Base-by-base conservation (phyloP, 208 protist species). In the Trypanosoma grayi region DNA sequence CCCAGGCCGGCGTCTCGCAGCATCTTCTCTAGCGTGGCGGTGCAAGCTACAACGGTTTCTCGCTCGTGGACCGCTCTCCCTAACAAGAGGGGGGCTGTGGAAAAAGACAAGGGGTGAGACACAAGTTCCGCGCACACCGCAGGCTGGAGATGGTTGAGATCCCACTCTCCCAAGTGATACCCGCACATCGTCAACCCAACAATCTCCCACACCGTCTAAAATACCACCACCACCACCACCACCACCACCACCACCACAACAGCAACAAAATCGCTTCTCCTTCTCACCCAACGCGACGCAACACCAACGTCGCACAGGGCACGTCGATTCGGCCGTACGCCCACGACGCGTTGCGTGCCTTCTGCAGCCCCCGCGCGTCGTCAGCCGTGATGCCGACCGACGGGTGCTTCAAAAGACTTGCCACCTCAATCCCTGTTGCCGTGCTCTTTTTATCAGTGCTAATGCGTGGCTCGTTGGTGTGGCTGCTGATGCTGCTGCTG, bases 381-480 rank as follows among this genome's bases (percentile, higher is more conserved):
- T 94, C 87, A 0, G 81, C 77, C 16, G 75, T 87, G 18, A 90
- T 54, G 34, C 87, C 87, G 2, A 63, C 79, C 10, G 50, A 25
- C 0, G 70, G 60, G 44, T 94, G 87, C 9, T 73, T 61, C 18
- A 94, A 64, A 10, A 94, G 54, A 70, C 84, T 94, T n/a, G 79
- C 59, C 16, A 90, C 72, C 20, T 52, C 48, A 27, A 43, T 39
- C 11, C 64, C 55, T 16, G 8, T n/a, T 27, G 31, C 34, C 31
- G n/a, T 13, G 30, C 31, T 24, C 28, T 16, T 28, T 22, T 27
- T 46, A 8, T n/a, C 33, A 44, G 25, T 9, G n/a, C n/a, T n/a
- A n/a, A n/a, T n/a, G n/a, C n/a, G n/a, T n/a, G n/a, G n/a, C n/a
- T n/a, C n/a, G n/a, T n/a, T n/a, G n/a, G n/a, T n/a, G n/a, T n/a